A percentile compares a stretch with the other conserved stretches of the same genome.
Conservation (phyloP, 2,329 filamentous ascomycete genomes). For the Aspergillus sergii region DNA sequence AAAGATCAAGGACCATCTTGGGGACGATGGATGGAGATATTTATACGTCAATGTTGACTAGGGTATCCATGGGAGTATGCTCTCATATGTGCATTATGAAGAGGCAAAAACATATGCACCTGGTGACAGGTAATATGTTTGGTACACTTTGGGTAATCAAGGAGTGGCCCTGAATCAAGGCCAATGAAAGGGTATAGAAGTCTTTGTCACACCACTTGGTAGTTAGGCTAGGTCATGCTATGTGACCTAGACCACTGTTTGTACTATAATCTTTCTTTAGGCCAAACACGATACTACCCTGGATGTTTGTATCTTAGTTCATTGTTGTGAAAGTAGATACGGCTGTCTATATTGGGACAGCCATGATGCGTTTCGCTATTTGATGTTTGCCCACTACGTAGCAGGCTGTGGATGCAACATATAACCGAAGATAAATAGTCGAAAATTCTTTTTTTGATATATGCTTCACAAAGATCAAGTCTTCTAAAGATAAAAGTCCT, state of each 20-base stretch:
- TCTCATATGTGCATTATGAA: neutral
- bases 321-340: too few relatives aligned
- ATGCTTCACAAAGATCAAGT: rapidly evolving
- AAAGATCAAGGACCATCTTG: neutral
- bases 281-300: neutral
- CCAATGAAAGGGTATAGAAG: neutral
- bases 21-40: neutral
- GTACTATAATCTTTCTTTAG: too few relatives aligned
- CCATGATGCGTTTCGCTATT: neutral
- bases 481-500: neutral
- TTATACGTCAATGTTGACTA: neutral
- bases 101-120: neutral
- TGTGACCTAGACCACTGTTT: neutral
- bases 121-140: neutral
- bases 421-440: rapidly evolving
- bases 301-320: neutral
- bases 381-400: neutral
- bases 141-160: neutral
- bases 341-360: neutral
- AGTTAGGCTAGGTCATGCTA: neutral
- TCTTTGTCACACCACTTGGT: neutral
- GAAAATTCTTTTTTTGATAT: rapidly evolving
- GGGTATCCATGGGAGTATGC: neutral
- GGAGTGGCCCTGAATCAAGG: neutral
- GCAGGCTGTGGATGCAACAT: neutral